Base-by-base conservation (phyloP, 2,329 filamentous ascomycete genomes). In the Aspergillus awamori region DNA sequence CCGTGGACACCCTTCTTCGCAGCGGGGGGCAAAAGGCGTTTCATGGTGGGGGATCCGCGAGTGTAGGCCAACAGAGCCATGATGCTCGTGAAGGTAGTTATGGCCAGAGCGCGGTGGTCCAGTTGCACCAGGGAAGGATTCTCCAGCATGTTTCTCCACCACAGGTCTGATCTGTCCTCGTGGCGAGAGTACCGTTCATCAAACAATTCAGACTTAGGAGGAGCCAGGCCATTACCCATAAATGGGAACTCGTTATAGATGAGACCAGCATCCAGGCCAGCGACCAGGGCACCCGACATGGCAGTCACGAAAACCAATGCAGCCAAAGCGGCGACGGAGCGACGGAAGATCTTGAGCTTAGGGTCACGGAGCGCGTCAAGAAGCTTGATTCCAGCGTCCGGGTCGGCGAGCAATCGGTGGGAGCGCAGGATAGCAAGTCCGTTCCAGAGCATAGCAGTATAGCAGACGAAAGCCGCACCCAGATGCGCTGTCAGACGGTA, bases 201-300 rank as follows among this genome's bases (percentile, higher is more conserved):
- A 77, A 92, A 93, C 33, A 98, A 87, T 80, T 98, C 94, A 8
- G 86, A 83, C 72, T 84, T 87, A 0, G 94, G 94, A 1, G 94
- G 94, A 0, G 92, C 84, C 22, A 96, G 81, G 10, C 93, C 92
- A 3, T 87, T 78, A 8, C 95, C 95, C 95, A 99, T 99, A 78
- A 86, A 91, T 6, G 95, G 95, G 76, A 99, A 98, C 77, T 99
- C 93, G 76, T 99, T 99, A 83, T 99, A 99, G 78, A 99, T 98
- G 59, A 99, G 84, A 8, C 95, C 95, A 8, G 95, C 95, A 74
- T 99, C 95, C 13, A 99, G 88, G 33, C 95, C 95, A 6, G 95
- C 95, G 33, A 99, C 95, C 2, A 99, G 85, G 5, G 89, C 94
- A 57, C 94, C 95, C 4, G 95, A 97, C 86, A 99, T 91, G 72